Evolutionary conservation across 2,329 filamentous ascomycete genomes (phyloP).

Genomic region (Microdochium nivale): DNA sequence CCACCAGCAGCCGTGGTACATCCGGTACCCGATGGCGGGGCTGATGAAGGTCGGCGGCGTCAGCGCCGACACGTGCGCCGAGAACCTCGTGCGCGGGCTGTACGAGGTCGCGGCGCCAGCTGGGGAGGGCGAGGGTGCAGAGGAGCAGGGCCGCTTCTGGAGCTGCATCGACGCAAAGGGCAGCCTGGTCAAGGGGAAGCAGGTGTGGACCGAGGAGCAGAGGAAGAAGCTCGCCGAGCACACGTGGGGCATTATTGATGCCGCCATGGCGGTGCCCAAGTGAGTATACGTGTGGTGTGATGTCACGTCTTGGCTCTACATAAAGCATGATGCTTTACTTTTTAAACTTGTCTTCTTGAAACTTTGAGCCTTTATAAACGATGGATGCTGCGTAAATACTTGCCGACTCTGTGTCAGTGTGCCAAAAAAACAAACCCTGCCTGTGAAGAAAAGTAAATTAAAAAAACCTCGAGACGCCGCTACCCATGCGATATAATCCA

Average conservation of each 20-base stretch:
- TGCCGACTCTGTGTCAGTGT: no score
- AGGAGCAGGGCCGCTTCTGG: conserved; percentile 14
- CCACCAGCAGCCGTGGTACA: conserved; percentile 20
- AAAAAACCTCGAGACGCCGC: no score
- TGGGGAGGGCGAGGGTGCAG: no score
- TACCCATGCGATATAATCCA: no score
- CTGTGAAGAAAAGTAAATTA: no score
- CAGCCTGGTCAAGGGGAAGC: conserved; percentile 13
- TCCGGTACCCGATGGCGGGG: conserved; percentile 9
- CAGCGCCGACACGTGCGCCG: conserved; percentile 17
- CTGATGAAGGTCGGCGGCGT: conserved; percentile 7
- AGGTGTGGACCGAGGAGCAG: conserved; percentile 17
- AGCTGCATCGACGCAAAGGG: conserved; percentile 21
- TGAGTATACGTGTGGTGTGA: neutral
- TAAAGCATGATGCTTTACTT: no score
- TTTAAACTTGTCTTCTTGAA: no score
- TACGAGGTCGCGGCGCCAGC: conserved; percentile 5
- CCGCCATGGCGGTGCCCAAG: conserved; percentile 2
- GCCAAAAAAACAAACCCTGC: no score
- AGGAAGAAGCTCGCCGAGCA: conserved; percentile 11
- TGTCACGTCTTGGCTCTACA: no score
- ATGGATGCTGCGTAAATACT: no score
- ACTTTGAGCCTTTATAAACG: no score
- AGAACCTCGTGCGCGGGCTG: conserved; percentile 15
- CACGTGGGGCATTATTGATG: conserved; percentile 18